Conservation (phyloP, 169 alveolate species). For the Cystoisospora suis region DNA sequence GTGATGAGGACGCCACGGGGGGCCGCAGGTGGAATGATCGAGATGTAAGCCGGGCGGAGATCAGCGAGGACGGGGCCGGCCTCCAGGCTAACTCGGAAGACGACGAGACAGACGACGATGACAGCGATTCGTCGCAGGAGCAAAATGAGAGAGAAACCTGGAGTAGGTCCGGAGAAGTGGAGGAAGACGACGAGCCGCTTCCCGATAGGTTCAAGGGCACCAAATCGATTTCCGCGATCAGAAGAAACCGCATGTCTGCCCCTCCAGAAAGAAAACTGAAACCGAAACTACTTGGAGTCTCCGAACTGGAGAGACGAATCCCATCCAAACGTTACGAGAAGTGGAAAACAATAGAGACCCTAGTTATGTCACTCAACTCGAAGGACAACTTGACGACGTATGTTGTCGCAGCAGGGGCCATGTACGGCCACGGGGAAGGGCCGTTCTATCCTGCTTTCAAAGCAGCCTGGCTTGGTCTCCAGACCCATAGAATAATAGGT, state of each 20-base stretch:
- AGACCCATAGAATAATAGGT: conserved; percentile 52
- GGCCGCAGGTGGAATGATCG: too few species aligned
- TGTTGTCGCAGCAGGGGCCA: conserved; percentile 86
- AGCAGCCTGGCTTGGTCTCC: conserved; percentile 67
- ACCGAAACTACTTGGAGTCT: not conserved
- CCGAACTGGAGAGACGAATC: conserved; percentile 8
- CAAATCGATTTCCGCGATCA: not conserved
- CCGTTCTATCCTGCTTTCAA: conserved; percentile 78
- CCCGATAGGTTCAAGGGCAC: not conserved
- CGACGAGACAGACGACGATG: conserved; percentile 8
- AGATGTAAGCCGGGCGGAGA: not conserved
- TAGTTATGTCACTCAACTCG: conserved; percentile 79
- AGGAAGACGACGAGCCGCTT: conserved; percentile 26
- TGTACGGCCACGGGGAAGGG: conserved; percentile 91
- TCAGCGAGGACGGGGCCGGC: not conserved
- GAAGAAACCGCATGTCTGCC: not conserved
- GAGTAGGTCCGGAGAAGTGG: too few species aligned
- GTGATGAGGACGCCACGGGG: conserved; percentile 48
- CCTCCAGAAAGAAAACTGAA: not conserved
- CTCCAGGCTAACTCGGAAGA: not conserved
- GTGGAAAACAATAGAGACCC: conserved; percentile 85
- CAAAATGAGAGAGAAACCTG: not conserved
- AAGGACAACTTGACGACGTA: conserved; percentile 80
- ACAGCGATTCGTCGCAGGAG: not conserved
- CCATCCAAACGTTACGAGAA: conserved; percentile 75